Percentiles rank a stretch among this genome's conserved stretches.
These are phyloP conservation scores for Tilletia setariae DNA, from an alignment of 1,284 basidiomycete species.

Conservation along the genomic window DNA sequence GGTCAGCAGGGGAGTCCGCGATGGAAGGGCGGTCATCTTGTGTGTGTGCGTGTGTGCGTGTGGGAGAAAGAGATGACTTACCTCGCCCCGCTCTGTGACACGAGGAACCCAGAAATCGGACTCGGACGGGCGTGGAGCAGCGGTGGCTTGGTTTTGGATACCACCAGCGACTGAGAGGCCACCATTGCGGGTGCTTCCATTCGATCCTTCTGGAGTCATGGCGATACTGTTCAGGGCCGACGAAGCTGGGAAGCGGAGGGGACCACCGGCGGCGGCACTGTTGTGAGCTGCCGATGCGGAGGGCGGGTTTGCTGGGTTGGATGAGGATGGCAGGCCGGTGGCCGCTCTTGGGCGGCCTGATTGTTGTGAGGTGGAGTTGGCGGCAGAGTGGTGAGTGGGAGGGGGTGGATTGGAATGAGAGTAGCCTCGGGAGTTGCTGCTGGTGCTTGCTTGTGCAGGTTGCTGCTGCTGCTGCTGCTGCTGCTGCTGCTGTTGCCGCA, in stretches of 20 bases:
- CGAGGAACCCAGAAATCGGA: slow-evolving; percentile 57
- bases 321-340: slow-evolving; percentile 29
- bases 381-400: slow-evolving; percentile 20
- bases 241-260: too few relatives aligned
- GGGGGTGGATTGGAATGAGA: slow-evolving; percentile 19
- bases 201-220: too few relatives aligned
- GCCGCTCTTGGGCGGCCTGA: slow-evolving; percentile 31
- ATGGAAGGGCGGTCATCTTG: not conserved
- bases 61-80: slow-evolving; percentile 34
- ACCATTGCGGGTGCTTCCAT: too few relatives aligned
- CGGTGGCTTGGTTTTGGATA: too few relatives aligned
- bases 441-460: not conserved
- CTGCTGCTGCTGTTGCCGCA: slow-evolving; percentile 24
- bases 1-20: not conserved
- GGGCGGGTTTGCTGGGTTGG: too few relatives aligned
- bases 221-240: too few relatives aligned
- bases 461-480: slow-evolving; percentile 21
- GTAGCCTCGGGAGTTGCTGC: too few relatives aligned
- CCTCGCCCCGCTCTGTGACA: slow-evolving; percentile 56
- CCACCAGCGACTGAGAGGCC: too few relatives aligned
- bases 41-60: not conserved
- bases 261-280: too few relatives aligned
- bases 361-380: slow-evolving; percentile 7
- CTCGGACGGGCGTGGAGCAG: too few relatives aligned
- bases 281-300: too few relatives aligned